phyloP scores from a whole-genome alignment of 2,329 filamentous ascomycete species.

The Xylaria sp. region DNA sequence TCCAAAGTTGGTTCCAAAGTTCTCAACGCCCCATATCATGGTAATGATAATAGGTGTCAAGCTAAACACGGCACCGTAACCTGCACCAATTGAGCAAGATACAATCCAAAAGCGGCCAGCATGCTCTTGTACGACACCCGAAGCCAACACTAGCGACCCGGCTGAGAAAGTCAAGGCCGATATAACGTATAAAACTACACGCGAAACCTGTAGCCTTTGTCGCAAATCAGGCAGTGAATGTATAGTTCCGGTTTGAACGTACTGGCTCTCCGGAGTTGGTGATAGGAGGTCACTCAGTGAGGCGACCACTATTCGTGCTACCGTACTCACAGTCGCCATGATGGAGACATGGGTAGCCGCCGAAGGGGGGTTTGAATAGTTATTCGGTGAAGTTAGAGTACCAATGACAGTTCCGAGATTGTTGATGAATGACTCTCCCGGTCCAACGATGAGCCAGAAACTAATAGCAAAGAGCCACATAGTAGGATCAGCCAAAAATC shows the following conservation, averaged over 20 bases:
- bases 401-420: slow-evolving; percentile 94
- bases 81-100: slow-evolving; percentile 84
- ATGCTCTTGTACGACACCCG: slow-evolving; percentile 78
- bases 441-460: slow-evolving; percentile 92
- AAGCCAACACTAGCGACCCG: slow-evolving; percentile 81
- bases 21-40: slow-evolving; percentile 99
- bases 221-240: slow-evolving; percentile 49
- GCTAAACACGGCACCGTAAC: slow-evolving; percentile 92
- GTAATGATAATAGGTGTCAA: slow-evolving; percentile 91
- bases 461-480: slow-evolving; percentile 96
- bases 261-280: slow-evolving; percentile 69
- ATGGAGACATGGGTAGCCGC: slow-evolving; percentile 92
- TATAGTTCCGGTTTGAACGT: slow-evolving; percentile 58
- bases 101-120: slow-evolving; percentile 85
- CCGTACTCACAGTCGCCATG: slow-evolving; percentile 87
- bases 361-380: slow-evolving; percentile 62
- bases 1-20: slow-evolving; percentile 98
- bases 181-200: slow-evolving; percentile 80
- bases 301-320: slow-evolving; percentile 90
- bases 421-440: slow-evolving; percentile 98
- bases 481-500: slow-evolving; percentile 85
- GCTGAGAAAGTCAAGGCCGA: slow-evolving; percentile 79
- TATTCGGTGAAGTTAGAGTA: slow-evolving; percentile 74
- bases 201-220: slow-evolving; percentile 71
- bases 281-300: slow-evolving; percentile 89